Base-by-base conservation (phyloP, 108 stramenopile species). In the Cylindrotheca closterium region DNA sequence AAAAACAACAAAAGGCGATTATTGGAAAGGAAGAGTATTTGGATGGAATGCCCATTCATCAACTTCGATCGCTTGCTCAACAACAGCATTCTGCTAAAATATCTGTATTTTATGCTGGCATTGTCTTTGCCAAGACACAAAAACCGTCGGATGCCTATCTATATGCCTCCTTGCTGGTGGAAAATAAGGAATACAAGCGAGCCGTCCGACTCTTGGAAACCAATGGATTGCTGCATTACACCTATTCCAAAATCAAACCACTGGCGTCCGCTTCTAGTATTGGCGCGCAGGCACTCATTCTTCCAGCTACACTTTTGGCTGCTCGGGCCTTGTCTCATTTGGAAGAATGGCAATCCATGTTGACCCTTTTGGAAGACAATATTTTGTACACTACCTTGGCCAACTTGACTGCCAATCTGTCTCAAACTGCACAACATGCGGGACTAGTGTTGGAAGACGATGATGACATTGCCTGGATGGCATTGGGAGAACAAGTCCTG, bases 71-170 rank as follows among this genome's bases (percentile, higher is more conserved):
- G 18, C 45, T 75, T 24, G 60, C 74, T 19, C 22, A 50, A 0
- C 32, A 33, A 0, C 62, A 81, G 18, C 67, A 73, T 22, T 75
- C 77, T 54, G 74, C 82, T 2, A 42, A 67, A 33, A 80, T 78
- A 49, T 85, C 87, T 1, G 73, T 77, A 32, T 92, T 88, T 67
- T 92, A 75, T 69, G 87, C 85, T 8, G 48, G 63, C 17, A 51
- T 82, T 21, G 69, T 86, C 3, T 75, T 74, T 70, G 53, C 86
- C 27, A 86, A 86, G 63, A 83, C 85, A 2, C 58, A 58, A 56
- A 37, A 59, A 3, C 67, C 73, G 0, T 65, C 73, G 29, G 91
- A 92, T 68, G 85, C 85, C 29, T 79, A 81, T 54, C 58, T 92
- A 0, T 85, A 83, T 34, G 83, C 88, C 28, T 67, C 68, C 30